Conservation (phyloP, 2,329 filamentous ascomycete genomes). For the Epichloe sibirici region DNA sequence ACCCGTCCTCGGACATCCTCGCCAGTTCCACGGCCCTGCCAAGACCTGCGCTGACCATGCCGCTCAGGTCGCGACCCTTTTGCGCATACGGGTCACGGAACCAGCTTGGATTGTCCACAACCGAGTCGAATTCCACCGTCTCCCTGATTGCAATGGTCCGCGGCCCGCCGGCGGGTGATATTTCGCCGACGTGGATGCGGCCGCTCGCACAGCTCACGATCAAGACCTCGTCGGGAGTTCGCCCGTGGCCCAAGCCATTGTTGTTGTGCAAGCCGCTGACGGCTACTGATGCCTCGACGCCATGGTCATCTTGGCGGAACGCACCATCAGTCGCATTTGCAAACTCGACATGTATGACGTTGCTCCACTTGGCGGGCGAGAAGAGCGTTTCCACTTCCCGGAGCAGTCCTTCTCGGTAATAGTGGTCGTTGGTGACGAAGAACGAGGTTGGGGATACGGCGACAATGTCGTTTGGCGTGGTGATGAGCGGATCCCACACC, state of each 20-base stretch:
- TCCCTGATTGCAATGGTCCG: constrained; percentile 23
- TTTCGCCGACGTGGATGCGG: constrained; percentile 28
- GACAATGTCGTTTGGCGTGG: constrained; percentile 47
- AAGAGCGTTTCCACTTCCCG: constrained; percentile 35
- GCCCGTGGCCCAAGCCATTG: constrained; percentile 44
- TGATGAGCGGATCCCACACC: constrained; percentile 38
- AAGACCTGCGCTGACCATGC: constrained; percentile 39
- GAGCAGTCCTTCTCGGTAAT: constrained; percentile 34
- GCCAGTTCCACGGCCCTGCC: constrained; percentile 26
- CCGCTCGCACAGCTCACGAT: constrained; percentile 33
- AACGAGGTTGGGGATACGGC: constrained; percentile 34
- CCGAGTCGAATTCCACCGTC: constrained; percentile 28
- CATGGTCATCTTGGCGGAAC: constrained; percentile 16
- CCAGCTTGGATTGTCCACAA: constrained; percentile 46
- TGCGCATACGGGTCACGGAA: constrained; percentile 40
- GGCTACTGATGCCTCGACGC: constrained; percentile 31
- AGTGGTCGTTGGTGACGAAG: constrained; percentile 50
- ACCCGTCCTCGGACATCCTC: constrained; percentile 16
- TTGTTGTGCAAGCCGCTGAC: constrained; percentile 35
- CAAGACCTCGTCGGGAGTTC: constrained; percentile 26
- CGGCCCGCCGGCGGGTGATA: constrained; percentile 9
- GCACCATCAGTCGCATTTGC: constrained; percentile 9
- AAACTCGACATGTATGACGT: constrained; percentile 33
- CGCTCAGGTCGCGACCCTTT: constrained; percentile 34
- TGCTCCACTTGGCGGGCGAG: constrained; percentile 33